Base-by-base conservation (phyloP, 2,329 filamentous ascomycete species). In the Epichloe bromicola region DNA sequence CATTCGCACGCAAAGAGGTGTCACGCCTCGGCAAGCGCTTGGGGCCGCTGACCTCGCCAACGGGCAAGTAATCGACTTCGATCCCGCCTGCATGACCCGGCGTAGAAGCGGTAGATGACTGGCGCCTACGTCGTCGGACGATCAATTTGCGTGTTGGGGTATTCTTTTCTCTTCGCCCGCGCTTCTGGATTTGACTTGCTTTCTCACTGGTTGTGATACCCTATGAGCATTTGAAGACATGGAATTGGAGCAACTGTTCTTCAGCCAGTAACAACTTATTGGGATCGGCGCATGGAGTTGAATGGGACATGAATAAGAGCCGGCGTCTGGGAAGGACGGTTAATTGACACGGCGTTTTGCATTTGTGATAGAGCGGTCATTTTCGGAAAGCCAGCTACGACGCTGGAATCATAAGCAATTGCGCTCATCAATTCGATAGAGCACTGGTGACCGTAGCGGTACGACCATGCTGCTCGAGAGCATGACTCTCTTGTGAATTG, bases 1-100 rank as follows among this genome's bases (percentile, higher is more conserved):
- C 66, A 10, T 78, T 75, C 54, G 67, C 73, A 42, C 74, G 80
- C 40, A 76, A 76, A 55, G 76, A 79, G 54, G 62, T 77, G 10
- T 71, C 74, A 3, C 70, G 74, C 33, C 59, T 67, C n/a, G 70
- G 69, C 8, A 72, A 72, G 55, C 69, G 73, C 52, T 58, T 63
- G 23, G 62, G 60, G 23, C 51, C 53, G 14, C 39, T 65, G 37
- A 50, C 57, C 38, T 52, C 53, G 2, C 37, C 42, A 20, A 19
- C 30, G 19, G 23, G 36, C 26, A 46, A 46, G 23, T 50, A n/a
- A 33, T 20, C 3, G 15, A 5, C 37, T 26, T 37, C 23, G 15
- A 19, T 33, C 5, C 15, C 36, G 20, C 36, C 33, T 36, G 26
- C 46, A 42, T 17, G 26, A n/a, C 8, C 41, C 12, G 12, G 6